Evolutionary conservation across 768 basidiomycete genomes (phyloP).

Genomic region (Hydnum rufescens): DNA sequence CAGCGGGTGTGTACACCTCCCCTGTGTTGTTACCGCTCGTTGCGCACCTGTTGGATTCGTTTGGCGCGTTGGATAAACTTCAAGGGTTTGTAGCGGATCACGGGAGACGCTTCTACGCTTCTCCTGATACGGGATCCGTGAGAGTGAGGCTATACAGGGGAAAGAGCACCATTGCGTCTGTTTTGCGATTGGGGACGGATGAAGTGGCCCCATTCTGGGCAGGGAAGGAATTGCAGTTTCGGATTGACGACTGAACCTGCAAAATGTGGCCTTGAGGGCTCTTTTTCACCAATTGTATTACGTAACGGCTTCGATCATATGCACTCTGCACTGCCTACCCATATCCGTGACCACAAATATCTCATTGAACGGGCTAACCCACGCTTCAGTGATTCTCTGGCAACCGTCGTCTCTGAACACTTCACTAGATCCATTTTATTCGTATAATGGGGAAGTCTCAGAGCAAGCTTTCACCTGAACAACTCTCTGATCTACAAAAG

Average conservation of each 20-base stretch:
- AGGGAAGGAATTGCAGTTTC: conserved; percentile 50
- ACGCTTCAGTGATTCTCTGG: too few species aligned
- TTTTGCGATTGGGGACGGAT: conserved; percentile 18
- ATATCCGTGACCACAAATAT: too few species aligned
- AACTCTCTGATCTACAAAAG: conserved; percentile 89
- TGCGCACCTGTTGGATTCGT: conserved; percentile 73
- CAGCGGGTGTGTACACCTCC: conserved; percentile 91
- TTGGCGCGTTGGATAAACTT: conserved; percentile 66
- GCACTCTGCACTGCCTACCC: too few species aligned
- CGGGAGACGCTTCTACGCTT: conserved; percentile 63
- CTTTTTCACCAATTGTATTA: too few species aligned
- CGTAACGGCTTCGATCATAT: too few species aligned
- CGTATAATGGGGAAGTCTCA: conserved; percentile 95
- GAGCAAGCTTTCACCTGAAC: conserved; percentile 84
- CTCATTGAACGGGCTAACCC: too few species aligned
- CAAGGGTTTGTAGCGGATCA: conserved; percentile 58
- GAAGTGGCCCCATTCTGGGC: conserved; percentile 73
- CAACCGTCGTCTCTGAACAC: too few species aligned
- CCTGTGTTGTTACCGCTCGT: conserved; percentile 79
- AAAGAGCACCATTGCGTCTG: conserved; percentile 13
- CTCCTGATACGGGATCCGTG: conserved; percentile 14
- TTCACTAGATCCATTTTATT: too few species aligned
- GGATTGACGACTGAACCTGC: too few species aligned
- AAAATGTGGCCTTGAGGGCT: too few species aligned
- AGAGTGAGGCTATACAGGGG: conserved; percentile 16